A percentile compares a stretch with the other conserved stretches of the same genome.
Conservation (phyloP, 1,284 basidiomycete species). For the Xerocomus minutiporus region DNA sequence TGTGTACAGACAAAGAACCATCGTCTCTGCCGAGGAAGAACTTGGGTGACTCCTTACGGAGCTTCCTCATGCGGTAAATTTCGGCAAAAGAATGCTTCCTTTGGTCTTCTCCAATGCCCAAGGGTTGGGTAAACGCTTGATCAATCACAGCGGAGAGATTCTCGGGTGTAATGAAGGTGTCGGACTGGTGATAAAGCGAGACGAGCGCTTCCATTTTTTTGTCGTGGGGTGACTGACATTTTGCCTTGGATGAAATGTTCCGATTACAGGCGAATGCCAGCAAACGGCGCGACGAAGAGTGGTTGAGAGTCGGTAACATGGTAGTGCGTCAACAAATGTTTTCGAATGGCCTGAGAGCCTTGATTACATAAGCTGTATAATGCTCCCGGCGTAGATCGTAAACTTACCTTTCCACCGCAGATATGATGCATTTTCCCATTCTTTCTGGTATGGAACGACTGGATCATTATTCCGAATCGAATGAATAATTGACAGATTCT, state of each 20-base stretch:
- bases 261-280: constrained; percentile 14
- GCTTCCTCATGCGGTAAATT: constrained; percentile 21
- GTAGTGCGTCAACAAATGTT: not conserved
- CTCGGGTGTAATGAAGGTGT: constrained; percentile 62
- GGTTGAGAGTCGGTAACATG: constrained; percentile 15
- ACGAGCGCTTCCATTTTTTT: constrained; percentile 67
- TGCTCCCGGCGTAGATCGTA: too few relatives aligned
- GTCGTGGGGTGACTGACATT: constrained; percentile 22
- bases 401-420: too few relatives aligned
- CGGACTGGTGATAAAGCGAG: constrained; percentile 66
- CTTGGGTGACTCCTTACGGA: constrained; percentile 35
- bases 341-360: not conserved
- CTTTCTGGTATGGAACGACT: too few relatives aligned
- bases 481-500: too few relatives aligned
- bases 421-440: too few relatives aligned
- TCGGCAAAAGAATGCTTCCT: constrained; percentile 20
- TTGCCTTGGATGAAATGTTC: constrained; percentile 20
- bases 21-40: constrained; percentile 35
- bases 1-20: not conserved
- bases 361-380: constrained; percentile 17
- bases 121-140: constrained; percentile 45
- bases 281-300: constrained; percentile 2
- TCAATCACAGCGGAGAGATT: constrained; percentile 62
- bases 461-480: too few relatives aligned
- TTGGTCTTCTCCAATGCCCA: constrained; percentile 13